Conservation (phyloP, 2,329 filamentous ascomycete species). For the Septoria linicola region DNA sequence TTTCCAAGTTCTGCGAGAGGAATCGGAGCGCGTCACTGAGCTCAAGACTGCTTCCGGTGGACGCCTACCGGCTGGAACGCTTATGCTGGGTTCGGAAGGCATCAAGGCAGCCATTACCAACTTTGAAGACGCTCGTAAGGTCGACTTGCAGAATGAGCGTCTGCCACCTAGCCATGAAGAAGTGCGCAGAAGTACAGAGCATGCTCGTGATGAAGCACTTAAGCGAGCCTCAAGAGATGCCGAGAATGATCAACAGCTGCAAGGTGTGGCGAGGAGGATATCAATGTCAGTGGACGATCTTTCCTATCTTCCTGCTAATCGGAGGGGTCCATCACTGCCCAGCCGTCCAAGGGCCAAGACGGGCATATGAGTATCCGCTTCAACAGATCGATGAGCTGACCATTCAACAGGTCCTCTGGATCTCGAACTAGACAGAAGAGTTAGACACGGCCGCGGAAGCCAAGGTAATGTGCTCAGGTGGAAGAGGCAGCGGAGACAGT, state of each 20-base stretch:
- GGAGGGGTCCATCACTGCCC: constrained; percentile 13
- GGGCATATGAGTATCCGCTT: constrained; percentile 12
- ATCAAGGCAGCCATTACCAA: constrained; percentile 98
- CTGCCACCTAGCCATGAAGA: constrained; percentile 91
- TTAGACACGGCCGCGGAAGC: not conserved
- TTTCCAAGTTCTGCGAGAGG: constrained; percentile 96
- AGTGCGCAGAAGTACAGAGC: constrained; percentile 77
- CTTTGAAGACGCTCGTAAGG: constrained; percentile 95
- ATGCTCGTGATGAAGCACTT: constrained; percentile 77
- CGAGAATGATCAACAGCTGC: constrained; percentile 85
- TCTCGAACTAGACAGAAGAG: constrained; percentile 14
- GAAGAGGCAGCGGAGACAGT: constrained; percentile 6
- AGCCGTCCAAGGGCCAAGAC: constrained; percentile 18
- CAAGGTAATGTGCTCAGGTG: too few species aligned
- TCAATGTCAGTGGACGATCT: constrained; percentile 71
- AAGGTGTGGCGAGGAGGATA: constrained; percentile 82
- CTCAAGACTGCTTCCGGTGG: constrained; percentile 95
- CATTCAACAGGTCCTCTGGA: constrained; percentile 19
- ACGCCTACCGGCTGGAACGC: constrained; percentile 85
- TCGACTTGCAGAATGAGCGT: constrained; percentile 94
- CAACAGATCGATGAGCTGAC: constrained; percentile 12
- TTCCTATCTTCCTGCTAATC: constrained; percentile 18
- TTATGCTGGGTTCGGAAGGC: constrained; percentile 96
- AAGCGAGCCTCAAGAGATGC: constrained; percentile 84
- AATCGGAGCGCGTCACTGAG: constrained; percentile 94